These are phyloP conservation scores for Xylariaceae sp. DNA, from an alignment of 2,329 filamentous ascomycete genomes.

Conservation along the genomic window DNA sequence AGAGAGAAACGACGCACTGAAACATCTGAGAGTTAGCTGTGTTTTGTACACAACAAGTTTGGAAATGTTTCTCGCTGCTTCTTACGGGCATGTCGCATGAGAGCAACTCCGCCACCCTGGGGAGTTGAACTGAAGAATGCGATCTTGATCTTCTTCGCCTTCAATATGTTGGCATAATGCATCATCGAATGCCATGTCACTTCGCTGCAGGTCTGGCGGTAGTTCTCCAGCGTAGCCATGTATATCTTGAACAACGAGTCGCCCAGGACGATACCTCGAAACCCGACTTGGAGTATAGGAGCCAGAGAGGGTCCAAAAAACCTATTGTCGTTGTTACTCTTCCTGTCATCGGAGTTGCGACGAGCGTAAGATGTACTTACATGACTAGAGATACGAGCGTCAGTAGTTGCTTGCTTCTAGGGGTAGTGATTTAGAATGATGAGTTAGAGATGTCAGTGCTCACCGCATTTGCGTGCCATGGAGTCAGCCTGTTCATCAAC, in stretches of 20 bases:
- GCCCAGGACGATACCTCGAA: slow-evolving; percentile 59
- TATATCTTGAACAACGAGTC: slow-evolving; percentile 61
- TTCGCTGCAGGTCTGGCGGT: slow-evolving; percentile 54
- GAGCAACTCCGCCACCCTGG: slow-evolving; percentile 74
- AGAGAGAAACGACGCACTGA: slow-evolving; percentile 52
- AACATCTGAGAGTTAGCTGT: background rate
- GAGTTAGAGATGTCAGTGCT: background rate
- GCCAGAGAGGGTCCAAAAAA: slow-evolving; percentile 68
- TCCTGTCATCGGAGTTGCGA: background rate
- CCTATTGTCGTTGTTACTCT: slow-evolving; percentile 34
- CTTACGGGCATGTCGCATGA: slow-evolving; percentile 76
- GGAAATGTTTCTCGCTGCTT: background rate
- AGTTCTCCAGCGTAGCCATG: slow-evolving; percentile 51
- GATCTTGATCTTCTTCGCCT: slow-evolving; percentile 58
- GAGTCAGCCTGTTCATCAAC: slow-evolving; percentile 79
- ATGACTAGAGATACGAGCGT: background rate
- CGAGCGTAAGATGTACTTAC: background rate
- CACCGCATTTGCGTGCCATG: slow-evolving; percentile 66
- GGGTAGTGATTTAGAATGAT: no score
- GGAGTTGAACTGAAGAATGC: slow-evolving; percentile 78
- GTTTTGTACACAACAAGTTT: background rate
- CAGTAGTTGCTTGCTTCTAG: background rate
- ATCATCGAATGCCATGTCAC: slow-evolving; percentile 62
- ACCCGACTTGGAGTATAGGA: slow-evolving; percentile 53
- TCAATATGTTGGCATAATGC: slow-evolving; percentile 58